A percentile compares a stretch with the other conserved stretches of the same genome.
These are phyloP conservation scores for Misopates orontium DNA, from an alignment of 257 asterid genomes.

Conservation along the genomic window DNA sequence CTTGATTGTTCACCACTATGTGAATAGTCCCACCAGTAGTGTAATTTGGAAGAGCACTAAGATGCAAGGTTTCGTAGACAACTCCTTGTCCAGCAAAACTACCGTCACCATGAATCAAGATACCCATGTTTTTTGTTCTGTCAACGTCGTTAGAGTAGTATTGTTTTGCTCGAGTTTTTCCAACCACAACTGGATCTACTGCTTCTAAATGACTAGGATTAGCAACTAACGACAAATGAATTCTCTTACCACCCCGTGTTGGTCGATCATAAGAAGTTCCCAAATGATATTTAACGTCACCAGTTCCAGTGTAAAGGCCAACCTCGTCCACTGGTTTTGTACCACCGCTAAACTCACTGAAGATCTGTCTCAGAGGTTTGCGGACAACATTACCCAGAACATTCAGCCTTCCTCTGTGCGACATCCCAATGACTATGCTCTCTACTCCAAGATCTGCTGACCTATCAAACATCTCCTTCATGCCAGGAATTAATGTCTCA, in stretches of 20 bases:
- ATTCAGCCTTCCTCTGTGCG: slow-evolving; percentile 91
- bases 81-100: slow-evolving; percentile 98
- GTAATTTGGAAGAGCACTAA: slow-evolving; percentile 94
- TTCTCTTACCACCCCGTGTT: slow-evolving; percentile 92
- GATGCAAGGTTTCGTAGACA: slow-evolving; percentile 92
- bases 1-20: slow-evolving; percentile 77
- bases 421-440: slow-evolving; percentile 94
- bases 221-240: slow-evolving; percentile 89
- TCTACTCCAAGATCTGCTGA: slow-evolving; percentile 95
- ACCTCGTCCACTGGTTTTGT: slow-evolving; percentile 81
- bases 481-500: slow-evolving; percentile 96
- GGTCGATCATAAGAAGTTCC: slow-evolving; percentile 97
- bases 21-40: slow-evolving; percentile 87
- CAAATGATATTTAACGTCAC: slow-evolving; percentile 93
- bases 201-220: slow-evolving; percentile 98
- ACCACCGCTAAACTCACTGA: slow-evolving; percentile 90
- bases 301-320: slow-evolving; percentile 90
- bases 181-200: slow-evolving; percentile 89
- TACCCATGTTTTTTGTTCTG: slow-evolving; percentile 79
- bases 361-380: slow-evolving; percentile 85
- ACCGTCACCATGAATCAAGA: slow-evolving; percentile 91
- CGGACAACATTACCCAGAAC: slow-evolving; percentile 88
- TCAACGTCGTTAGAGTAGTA: slow-evolving; percentile 70
- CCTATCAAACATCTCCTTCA: slow-evolving; percentile 98
- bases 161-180: slow-evolving; percentile 92